Evolutionary conservation across 1,139 yeast species (phyloP).

Genomic region (Blastobotrys proliferans): DNA sequence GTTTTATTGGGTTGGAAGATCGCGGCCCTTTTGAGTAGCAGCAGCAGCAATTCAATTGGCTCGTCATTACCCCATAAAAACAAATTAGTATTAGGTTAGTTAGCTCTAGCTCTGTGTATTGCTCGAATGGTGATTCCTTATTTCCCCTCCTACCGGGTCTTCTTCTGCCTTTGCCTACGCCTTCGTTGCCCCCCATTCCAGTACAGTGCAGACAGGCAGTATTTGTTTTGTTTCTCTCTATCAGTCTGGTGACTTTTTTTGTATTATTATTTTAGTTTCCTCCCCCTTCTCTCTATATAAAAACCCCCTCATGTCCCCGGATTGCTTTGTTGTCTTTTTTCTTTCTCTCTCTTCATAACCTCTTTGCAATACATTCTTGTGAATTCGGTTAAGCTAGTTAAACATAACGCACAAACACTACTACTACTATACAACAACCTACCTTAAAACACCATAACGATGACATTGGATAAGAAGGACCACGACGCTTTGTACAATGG

Average conservation of each 20-base stretch:
- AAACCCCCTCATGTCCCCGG: slow-evolving; percentile 2
- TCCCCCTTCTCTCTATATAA: neutral
- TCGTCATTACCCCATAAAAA: no score
- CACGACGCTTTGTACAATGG: slow-evolving; percentile 16
- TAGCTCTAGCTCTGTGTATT: no score
- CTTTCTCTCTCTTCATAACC: neutral
- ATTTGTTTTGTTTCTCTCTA: no score
- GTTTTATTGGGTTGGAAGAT: no score
- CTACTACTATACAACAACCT: neutral
- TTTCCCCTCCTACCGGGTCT: neutral
- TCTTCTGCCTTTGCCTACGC: neutral
- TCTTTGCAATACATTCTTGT: slow-evolving; percentile 6
- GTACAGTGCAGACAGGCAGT: no score
- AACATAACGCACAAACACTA: neutral
- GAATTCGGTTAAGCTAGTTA: neutral
- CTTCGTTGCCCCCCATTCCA: neutral
- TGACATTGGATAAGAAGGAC: slow-evolving; percentile 18
- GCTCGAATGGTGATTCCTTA: no score
- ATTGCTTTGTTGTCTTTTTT: neutral
- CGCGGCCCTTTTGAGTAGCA: no score
- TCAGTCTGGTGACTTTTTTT: neutral
- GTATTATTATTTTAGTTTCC: neutral
- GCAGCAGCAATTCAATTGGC: no score
- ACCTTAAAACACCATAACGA: slow-evolving; percentile 10
- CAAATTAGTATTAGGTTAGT: no score